phyloP scores from a whole-genome alignment of 495 filamentous ascomycete genomes.

The Sphaerosporella brunnea region DNA sequence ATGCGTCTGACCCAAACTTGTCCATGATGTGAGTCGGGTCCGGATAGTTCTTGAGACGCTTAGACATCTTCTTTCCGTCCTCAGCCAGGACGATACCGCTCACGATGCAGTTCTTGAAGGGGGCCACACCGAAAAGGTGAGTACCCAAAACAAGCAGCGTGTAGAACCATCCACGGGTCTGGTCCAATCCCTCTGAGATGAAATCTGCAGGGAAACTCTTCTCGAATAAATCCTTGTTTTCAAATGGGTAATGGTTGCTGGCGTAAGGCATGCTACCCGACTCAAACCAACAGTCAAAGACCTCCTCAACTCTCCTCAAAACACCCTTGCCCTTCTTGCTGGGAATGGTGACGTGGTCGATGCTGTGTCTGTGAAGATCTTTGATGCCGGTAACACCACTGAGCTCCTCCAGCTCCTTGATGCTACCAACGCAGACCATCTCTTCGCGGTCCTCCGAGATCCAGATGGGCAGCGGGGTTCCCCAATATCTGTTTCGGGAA shows the following conservation, averaged over 20 bases:
- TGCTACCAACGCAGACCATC: conserved; percentile 69
- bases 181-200: conserved; percentile 89
- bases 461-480: conserved; percentile 88
- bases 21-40: conserved; percentile 73
- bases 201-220: conserved; percentile 84
- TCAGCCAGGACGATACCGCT: conserved; percentile 92
- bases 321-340: conserved; percentile 75
- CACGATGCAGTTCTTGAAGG: conserved; percentile 93
- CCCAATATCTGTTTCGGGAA: conserved; percentile 91
- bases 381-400: conserved; percentile 74
- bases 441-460: conserved; percentile 76
- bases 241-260: conserved; percentile 84
- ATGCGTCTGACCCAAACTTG: conserved; percentile 81
- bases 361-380: conserved; percentile 89
- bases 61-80: conserved; percentile 99
- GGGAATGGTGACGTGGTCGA: conserved; percentile 92
- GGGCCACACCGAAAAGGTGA: conserved; percentile 71
- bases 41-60: conserved; percentile 92
- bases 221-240: conserved; percentile 70
- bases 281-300: conserved; percentile 96
- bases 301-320: conserved; percentile 66
- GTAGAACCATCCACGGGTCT: conserved; percentile 96
- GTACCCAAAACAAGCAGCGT: conserved; percentile 79
- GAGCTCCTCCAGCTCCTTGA: conserved; percentile 68
- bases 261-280: conserved; percentile 78